Evolutionary conservation across 495 filamentous ascomycete species (phyloP).

Genomic region (Entonaema liquescens): DNA sequence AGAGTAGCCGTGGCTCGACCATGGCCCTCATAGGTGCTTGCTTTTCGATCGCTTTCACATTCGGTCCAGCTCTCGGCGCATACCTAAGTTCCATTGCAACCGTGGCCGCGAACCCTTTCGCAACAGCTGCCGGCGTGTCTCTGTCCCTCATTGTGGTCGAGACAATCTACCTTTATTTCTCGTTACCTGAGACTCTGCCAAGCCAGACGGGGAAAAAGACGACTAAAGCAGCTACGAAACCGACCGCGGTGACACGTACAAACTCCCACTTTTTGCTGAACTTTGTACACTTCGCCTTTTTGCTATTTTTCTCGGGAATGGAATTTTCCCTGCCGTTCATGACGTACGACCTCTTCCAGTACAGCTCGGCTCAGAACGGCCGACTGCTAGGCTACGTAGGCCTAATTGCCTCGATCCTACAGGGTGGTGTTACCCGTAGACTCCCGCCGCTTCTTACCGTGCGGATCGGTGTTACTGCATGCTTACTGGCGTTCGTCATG

Average conservation of each 20-base stretch:
- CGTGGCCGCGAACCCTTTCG: constrained; percentile 90
- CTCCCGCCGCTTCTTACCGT: constrained; percentile 81
- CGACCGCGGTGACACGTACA: constrained; percentile 59
- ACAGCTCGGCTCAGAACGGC: constrained; percentile 80
- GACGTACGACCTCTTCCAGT: constrained; percentile 90
- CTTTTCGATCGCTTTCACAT: constrained; percentile 97
- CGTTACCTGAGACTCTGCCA: constrained; percentile 89
- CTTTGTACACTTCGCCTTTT: constrained; percentile 84
- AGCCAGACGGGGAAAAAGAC: constrained; percentile 48
- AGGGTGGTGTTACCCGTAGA: constrained; percentile 84
- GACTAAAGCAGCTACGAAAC: constrained; percentile 30
- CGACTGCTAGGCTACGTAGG: constrained; percentile 93
- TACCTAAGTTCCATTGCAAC: constrained; percentile 76
- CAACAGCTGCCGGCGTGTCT: constrained; percentile 85
- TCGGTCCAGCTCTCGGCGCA: constrained; percentile 90
- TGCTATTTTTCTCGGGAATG: constrained; percentile 97
- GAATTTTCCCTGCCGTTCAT: constrained; percentile 97
- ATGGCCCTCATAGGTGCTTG: constrained; percentile 97
- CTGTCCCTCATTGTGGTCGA: constrained; percentile 83
- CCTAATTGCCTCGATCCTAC: constrained; percentile 87
- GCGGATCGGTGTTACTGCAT: constrained; percentile 78
- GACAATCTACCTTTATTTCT: constrained; percentile 86
- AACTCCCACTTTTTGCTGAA: constrained; percentile 89
- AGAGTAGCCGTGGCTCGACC: constrained; percentile 79
- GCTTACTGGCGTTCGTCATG: constrained; percentile 79